Conservation (phyloP, 148 eudicot species). For the Suaeda aralocaspica region DNA sequence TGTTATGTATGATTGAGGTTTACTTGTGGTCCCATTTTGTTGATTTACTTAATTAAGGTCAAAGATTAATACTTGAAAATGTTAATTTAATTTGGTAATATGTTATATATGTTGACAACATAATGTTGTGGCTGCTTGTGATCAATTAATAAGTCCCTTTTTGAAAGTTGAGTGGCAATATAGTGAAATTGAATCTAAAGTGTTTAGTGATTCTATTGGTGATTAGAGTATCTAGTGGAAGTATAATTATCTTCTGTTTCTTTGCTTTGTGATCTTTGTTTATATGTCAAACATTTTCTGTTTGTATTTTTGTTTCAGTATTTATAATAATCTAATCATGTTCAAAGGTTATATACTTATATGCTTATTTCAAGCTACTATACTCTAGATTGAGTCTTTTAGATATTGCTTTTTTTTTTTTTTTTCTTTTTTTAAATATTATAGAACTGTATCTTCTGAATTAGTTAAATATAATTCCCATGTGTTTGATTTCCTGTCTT, state of each 20-base stretch:
- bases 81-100: neutral
- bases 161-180: neutral
- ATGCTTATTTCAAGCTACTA: neutral
- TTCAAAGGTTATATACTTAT: neutral
- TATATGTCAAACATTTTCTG: neutral
- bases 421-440: neutral
- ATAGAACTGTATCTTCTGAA: neutral
- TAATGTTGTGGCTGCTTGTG: no score
- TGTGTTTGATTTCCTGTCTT: neutral
- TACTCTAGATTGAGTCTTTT: neutral
- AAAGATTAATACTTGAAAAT: conserved; percentile 10
- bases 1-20: neutral
- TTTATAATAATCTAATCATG: neutral
- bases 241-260: neutral
- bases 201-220: neutral
- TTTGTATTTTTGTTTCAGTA: conserved; percentile 11
- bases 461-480: neutral
- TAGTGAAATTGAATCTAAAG: neutral
- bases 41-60: neutral
- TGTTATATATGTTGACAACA: no score
- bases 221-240: neutral
- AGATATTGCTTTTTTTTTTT: neutral
- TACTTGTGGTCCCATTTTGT: conserved; percentile 14
- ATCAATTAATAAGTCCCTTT: no score
- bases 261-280: neutral